Conservation (phyloP, 768 basidiomycete genomes). For the Aureoboletus auriporus region DNA sequence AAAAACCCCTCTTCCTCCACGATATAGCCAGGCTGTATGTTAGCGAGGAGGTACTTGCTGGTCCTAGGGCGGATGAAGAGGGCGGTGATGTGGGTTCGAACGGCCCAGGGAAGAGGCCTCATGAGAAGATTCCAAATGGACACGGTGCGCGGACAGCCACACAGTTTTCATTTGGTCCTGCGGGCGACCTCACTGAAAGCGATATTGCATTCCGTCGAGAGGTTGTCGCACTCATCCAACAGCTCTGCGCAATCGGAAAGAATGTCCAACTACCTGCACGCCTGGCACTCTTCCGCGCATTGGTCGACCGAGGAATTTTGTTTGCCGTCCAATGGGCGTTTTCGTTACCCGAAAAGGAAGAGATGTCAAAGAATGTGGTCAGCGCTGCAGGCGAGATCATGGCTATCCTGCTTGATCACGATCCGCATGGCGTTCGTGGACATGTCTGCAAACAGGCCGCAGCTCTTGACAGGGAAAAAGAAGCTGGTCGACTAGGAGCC, state of each 20-base stretch:
- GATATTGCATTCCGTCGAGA: constrained; percentile 63
- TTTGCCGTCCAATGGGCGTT: constrained; percentile 94
- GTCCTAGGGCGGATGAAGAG: constrained; percentile 31
- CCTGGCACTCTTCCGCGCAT: constrained; percentile 76
- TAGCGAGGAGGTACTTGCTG: constrained; percentile 59
- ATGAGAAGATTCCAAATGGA: constrained; percentile 34
- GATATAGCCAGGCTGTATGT: constrained; percentile 78
- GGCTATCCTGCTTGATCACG: constrained; percentile 83
- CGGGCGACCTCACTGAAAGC: constrained; percentile 50
- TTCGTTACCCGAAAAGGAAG: constrained; percentile 56
- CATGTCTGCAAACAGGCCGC: constrained; percentile 80
- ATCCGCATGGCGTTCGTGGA: constrained; percentile 78
- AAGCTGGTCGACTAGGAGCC: constrained; percentile 49
- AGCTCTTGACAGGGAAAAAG: constrained; percentile 65
- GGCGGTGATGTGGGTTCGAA: constrained; percentile 23
- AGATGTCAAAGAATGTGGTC: constrained; percentile 53
- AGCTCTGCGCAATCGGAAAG: constrained; percentile 94
- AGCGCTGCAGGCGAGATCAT: constrained; percentile 85
- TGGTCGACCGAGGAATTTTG: constrained; percentile 85
- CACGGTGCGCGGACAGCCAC: constrained; percentile 17
- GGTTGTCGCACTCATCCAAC: constrained; percentile 84
- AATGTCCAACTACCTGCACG: constrained; percentile 89
- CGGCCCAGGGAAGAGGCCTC: constrained; percentile 36
- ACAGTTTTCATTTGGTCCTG: constrained; percentile 53
- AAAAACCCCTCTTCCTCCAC: constrained; percentile 64